A percentile compares a stretch with the other conserved stretches of the same genome.
These are phyloP conservation scores for Daldinia sp. DNA, from an alignment of 2,329 filamentous ascomycete genomes.

Conservation along the genomic window DNA sequence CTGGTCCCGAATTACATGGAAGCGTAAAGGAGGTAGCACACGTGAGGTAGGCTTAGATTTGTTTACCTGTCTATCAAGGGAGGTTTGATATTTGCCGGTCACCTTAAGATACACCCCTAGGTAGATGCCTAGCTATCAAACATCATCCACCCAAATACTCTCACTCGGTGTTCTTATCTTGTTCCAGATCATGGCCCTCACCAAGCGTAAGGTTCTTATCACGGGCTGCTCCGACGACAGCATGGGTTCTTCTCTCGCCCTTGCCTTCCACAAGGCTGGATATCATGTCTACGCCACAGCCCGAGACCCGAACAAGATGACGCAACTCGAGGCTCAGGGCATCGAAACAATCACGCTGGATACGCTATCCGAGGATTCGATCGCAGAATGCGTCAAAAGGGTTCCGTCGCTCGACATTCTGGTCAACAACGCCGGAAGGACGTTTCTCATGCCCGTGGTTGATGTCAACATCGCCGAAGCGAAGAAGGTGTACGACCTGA, in stretches of 20 bases:
- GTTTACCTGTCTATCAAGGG: too few relatives aligned
- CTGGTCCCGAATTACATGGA: too few relatives aligned
- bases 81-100: too few relatives aligned
- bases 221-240: not conserved
- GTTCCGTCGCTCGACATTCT: conserved; percentile 26
- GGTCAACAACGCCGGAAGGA: conserved; percentile 30
- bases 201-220: too few relatives aligned
- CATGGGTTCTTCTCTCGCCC: not conserved
- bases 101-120: too few relatives aligned
- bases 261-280: not conserved
- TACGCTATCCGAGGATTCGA: conserved; percentile 43
- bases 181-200: too few relatives aligned
- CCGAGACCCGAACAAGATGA: not conserved
- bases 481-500: conserved; percentile 47
- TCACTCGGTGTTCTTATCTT: too few relatives aligned
- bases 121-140: too few relatives aligned
- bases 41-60: too few relatives aligned
- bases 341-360: conserved; percentile 46
- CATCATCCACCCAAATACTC: too few relatives aligned
- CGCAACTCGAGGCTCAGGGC: not conserved
- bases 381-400: conserved; percentile 37
- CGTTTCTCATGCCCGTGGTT: conserved; percentile 42
- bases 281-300: not conserved
- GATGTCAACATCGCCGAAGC: conserved; percentile 45
- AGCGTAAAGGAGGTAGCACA: too few relatives aligned